Conservation (phyloP, 352 stramenopile genomes). For the Pythium aristosporum region DNA sequence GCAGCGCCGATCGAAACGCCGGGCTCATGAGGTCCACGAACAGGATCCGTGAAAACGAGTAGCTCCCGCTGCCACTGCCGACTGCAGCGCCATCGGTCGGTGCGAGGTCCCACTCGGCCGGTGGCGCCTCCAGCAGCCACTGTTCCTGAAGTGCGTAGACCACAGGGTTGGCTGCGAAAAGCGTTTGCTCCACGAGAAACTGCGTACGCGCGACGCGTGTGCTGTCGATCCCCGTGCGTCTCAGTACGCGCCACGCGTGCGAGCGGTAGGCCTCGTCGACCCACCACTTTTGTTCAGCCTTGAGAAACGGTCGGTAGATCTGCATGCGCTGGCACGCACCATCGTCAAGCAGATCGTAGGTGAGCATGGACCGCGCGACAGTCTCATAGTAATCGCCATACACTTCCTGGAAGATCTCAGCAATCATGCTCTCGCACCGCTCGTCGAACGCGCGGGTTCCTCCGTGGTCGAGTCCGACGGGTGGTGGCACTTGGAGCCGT, state of each 20-base stretch:
- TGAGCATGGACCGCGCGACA: slow-evolving; percentile 77
- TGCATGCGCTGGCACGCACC: slow-evolving; percentile 64
- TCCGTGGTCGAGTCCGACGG: slow-evolving; percentile 40
- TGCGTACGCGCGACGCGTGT: slow-evolving; percentile 41
- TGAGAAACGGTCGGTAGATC: slow-evolving; percentile 82
- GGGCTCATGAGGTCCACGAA: slow-evolving; percentile 79
- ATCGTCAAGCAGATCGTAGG: slow-evolving; percentile 87
- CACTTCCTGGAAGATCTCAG: slow-evolving; percentile 73
- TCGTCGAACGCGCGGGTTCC: slow-evolving; percentile 57
- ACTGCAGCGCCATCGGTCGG: slow-evolving; percentile 21
- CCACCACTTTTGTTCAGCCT: slow-evolving; percentile 87
- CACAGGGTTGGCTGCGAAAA: slow-evolving; percentile 79
- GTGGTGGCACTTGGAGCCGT: slow-evolving; percentile 67
- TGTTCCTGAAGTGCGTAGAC: slow-evolving; percentile 88
- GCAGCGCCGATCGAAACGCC: slow-evolving; percentile 67
- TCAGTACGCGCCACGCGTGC: slow-evolving; percentile 76
- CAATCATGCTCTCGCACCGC: slow-evolving; percentile 64
- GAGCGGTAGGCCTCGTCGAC: slow-evolving; percentile 69
- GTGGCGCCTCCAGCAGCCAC: slow-evolving; percentile 76
- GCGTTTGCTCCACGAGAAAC: slow-evolving; percentile 43
- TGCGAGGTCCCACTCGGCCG: slow-evolving; percentile 70
- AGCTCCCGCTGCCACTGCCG: not conserved
- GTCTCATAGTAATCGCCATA: slow-evolving; percentile 80
- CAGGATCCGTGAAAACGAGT: slow-evolving; percentile 67
- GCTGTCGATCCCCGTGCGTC: slow-evolving; percentile 70